Conservation (phyloP, 148 eudicot species). For the Cornus suecica region DNA sequence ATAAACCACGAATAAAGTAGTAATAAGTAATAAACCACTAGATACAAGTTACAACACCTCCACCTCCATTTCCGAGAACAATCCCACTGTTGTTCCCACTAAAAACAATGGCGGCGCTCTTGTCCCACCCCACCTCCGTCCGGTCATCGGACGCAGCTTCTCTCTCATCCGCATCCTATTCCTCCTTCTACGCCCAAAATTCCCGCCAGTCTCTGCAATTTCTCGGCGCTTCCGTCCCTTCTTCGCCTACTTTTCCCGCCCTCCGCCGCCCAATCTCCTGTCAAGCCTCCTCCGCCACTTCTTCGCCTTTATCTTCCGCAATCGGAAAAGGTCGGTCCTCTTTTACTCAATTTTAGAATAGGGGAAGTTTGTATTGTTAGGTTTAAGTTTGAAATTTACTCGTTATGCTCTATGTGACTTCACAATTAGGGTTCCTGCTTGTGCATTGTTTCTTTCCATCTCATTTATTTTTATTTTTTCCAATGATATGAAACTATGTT, state of each 20-base stretch:
- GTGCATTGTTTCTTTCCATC: too few species aligned
- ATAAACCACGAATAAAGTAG: too few species aligned
- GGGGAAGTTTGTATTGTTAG: too few species aligned
- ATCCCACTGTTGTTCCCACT: background rate
- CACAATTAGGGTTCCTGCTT: too few species aligned
- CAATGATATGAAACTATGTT: too few species aligned
- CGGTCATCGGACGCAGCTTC: conserved; percentile 36
- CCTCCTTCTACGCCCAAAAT: conserved; percentile 20
- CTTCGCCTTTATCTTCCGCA: conserved; percentile 36
- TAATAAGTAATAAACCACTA: too few species aligned
- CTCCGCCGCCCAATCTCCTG: conserved; percentile 39
- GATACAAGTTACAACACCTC: too few species aligned
- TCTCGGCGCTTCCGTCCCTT: conserved; percentile 17
- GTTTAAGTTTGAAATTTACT: too few species aligned
- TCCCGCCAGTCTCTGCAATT: conserved; percentile 24
- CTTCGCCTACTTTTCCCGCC: conserved; percentile 16
- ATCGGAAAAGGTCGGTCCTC: conserved; percentile 34
- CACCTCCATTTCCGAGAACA: background rate
- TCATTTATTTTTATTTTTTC: too few species aligned
- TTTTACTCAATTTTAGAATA: background rate
- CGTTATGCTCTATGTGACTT: too few species aligned
- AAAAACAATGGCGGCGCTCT: conserved; percentile 36
- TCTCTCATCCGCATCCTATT: conserved; percentile 31
- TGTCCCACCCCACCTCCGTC: conserved; percentile 32
- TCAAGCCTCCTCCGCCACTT: conserved; percentile 37